A percentile compares a stretch with the other conserved stretches of the same genome.
These are phyloP conservation scores for Claviceps digitariae DNA, from an alignment of 2,329 filamentous ascomycete genomes.

Conservation along the genomic window DNA sequence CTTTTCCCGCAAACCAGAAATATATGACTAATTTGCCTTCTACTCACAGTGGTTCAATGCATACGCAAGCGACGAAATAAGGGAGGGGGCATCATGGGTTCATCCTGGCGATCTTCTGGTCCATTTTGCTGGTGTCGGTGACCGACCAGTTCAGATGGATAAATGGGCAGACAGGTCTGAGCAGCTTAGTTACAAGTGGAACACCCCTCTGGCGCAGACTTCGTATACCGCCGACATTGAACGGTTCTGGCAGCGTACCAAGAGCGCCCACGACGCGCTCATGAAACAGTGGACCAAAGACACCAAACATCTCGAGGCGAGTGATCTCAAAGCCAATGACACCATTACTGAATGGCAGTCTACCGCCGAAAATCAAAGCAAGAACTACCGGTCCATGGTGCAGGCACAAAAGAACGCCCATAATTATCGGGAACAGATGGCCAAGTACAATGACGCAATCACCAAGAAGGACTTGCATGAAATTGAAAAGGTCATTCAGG, in stretches of 20 bases:
- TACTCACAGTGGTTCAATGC: conserved; percentile 10
- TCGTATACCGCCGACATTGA: background rate
- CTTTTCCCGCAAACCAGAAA: no score
- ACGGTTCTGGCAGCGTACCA: conserved; percentile 2
- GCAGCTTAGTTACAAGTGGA: conserved; percentile 1
- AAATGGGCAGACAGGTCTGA: conserved; percentile 3
- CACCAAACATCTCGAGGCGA: background rate
- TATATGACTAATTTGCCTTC: background rate
- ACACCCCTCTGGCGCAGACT: background rate
- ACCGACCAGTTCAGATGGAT: background rate
- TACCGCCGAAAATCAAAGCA: background rate
- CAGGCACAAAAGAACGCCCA: background rate
- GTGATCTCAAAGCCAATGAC: background rate
- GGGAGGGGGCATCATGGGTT: background rate
- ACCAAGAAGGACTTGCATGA: conserved; percentile 2
- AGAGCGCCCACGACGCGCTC: background rate
- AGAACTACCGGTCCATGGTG: background rate
- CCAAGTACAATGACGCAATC: background rate
- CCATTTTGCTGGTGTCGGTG: conserved; percentile 8
- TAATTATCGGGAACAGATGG: background rate
- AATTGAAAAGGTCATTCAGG: background rate
- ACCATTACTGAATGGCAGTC: background rate
- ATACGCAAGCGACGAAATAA: conserved; percentile 2
- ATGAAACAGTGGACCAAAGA: background rate
- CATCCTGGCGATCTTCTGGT: conserved; percentile 9